Base-by-base conservation (phyloP, 2,329 filamentous ascomycete species). In the Microsporum canis region DNA sequence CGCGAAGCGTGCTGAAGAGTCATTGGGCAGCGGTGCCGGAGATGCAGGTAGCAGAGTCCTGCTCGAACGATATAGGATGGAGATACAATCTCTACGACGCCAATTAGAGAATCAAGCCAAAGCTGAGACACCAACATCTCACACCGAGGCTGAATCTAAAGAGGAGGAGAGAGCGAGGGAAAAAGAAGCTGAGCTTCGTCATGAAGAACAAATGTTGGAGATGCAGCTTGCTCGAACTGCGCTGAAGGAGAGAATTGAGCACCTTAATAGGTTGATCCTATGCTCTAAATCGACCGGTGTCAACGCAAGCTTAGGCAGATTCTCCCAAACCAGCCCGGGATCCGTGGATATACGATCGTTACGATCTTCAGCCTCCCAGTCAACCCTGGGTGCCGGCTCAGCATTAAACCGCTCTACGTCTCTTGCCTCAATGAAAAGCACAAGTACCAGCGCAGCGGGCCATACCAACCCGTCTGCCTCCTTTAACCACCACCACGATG, bases 141-240 rank as follows among this genome's bases (percentile, higher is more conserved):
- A 83, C 61, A 81, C 80, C 55, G 83, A 84, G 51, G 82, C 83
- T 55, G 84, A 87, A 59, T 63, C 55, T 6, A 63, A 60, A 47
- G 23, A 38, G 7, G 81, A 79, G 61, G 75, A 78, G 29, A 83
- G 82, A 58, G 82, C 87, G 63, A 83, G 85, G 57, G 85, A 94
- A 71, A 84, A 87, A 67, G 89, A 96, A 74, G 88, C 88, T 5
- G 86, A 91, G 66, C 84, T 89, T 66, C 85, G 91, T 43, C 94
- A 96, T 67, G 91, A 96, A 71, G 94, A 97, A 76, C 94, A 99
- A 73, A 92, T 99, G 82, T 80, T 99, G 60, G 94, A 99, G 75
- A 97, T 99, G 89, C 94, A 99, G 72, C 82, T 99, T 55, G 94
- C 94, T 36, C 85, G 94, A 47, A 99, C 94, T 0, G 94, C 94